Conservation (phyloP, 805 yeast species). For the Cyberlindnera euphorbiiphila region DNA sequence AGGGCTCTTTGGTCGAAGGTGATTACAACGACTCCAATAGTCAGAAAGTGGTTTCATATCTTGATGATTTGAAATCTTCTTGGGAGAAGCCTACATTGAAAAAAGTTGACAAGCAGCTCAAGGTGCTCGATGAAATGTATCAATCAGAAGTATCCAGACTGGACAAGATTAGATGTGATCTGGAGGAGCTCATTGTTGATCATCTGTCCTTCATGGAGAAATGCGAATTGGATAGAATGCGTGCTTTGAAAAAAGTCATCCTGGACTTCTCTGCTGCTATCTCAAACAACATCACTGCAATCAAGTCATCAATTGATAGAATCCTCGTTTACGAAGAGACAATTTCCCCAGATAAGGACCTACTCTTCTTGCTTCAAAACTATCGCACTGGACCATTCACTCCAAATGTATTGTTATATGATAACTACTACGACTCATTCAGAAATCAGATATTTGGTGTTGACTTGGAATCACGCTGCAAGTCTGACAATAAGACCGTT, state of each 20-base stretch:
- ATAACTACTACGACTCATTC: slow-evolving; percentile 71
- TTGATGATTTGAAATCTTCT: slow-evolving; percentile 27
- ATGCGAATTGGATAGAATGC: slow-evolving; percentile 74
- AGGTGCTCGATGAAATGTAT: slow-evolving; percentile 53
- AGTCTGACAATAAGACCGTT: slow-evolving; percentile 68
- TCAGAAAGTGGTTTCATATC: slow-evolving; percentile 18
- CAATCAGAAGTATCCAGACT: slow-evolving; percentile 50
- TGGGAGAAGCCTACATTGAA: slow-evolving; percentile 49
- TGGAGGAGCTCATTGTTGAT: slow-evolving; percentile 70
- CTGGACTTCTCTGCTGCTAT: slow-evolving; percentile 68
- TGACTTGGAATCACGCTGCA: slow-evolving; percentile 64
- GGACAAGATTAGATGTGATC: slow-evolving; percentile 64
- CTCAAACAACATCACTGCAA: slow-evolving; percentile 52
- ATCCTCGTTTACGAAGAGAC: slow-evolving; percentile 63
- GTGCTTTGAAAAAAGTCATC: slow-evolving; percentile 71
- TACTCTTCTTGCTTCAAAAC: slow-evolving; percentile 60
- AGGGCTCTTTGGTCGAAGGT: slow-evolving; percentile 22
- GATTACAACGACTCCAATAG: slow-evolving; percentile 27
- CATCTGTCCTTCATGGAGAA: slow-evolving; percentile 75
- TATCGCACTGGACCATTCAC: slow-evolving; percentile 71
- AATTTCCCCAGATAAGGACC: slow-evolving; percentile 65
- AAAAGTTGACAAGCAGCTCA: slow-evolving; percentile 53
- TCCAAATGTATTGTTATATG: slow-evolving; percentile 71
- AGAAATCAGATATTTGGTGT: slow-evolving; percentile 75
- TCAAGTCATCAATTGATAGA: slow-evolving; percentile 59